Evolutionary conservation across 345 rosid genomes (phyloP).

Genomic region (Laguncularia racemosa): DNA sequence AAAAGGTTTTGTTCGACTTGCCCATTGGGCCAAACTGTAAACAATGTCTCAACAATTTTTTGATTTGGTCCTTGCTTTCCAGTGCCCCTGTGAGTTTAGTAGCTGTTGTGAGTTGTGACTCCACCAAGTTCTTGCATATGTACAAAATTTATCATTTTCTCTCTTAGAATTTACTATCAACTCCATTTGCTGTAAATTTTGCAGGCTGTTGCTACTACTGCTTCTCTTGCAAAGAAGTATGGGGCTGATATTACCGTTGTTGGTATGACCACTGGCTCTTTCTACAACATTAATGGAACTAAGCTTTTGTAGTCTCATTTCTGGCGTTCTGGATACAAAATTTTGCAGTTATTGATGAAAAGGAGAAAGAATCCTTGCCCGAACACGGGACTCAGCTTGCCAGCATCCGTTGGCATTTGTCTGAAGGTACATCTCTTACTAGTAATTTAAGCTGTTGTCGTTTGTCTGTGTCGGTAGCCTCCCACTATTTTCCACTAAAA

Average conservation of each 20-base stretch:
- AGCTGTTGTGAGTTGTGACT: background rate
- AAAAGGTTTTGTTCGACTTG: background rate
- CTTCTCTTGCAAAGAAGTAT: slow-evolving; percentile 83
- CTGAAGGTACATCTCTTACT: slow-evolving; percentile 41
- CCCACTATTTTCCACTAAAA: background rate
- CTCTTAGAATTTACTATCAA: too few relatives aligned
- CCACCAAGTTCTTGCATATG: background rate
- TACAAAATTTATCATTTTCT: background rate
- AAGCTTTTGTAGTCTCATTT: slow-evolving; percentile 2
- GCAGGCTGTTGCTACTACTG: slow-evolving; percentile 82
- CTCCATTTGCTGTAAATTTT: slow-evolving; percentile 4
- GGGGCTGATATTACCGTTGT: slow-evolving; percentile 95
- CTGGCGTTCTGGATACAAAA: slow-evolving; percentile 4
- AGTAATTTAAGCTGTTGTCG: background rate
- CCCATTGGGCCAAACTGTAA: slow-evolving; percentile 1
- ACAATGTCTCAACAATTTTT: background rate
- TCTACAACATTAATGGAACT: background rate
- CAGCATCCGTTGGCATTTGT: slow-evolving; percentile 86
- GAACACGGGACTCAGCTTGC: slow-evolving; percentile 82
- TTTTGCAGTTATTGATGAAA: slow-evolving; percentile 73
- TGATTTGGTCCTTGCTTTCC: background rate
- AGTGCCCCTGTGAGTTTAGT: too few relatives aligned
- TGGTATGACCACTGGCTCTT: slow-evolving; percentile 30
- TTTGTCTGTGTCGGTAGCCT: background rate
- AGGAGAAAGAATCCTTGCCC: slow-evolving; percentile 59